Evolutionary conservation across 257 asterid genomes (phyloP).

Genomic region (Paraleonurus japonicus): DNA sequence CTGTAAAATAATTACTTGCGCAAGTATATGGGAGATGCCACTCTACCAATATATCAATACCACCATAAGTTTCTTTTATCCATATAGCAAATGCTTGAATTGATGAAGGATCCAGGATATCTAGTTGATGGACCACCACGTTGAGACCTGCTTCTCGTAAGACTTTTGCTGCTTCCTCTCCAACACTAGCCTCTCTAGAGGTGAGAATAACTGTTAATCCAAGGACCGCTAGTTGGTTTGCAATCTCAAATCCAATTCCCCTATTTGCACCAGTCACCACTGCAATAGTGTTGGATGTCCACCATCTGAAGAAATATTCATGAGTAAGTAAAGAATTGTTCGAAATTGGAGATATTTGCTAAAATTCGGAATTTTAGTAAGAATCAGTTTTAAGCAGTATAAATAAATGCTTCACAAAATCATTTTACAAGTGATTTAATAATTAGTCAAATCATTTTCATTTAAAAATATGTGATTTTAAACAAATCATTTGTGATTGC

Average conservation of each 20-base stretch:
- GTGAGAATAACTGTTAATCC: constrained; percentile 79
- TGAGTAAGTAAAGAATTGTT: not conserved
- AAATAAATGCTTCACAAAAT: not conserved
- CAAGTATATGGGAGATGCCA: not conserved
- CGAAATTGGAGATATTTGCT: not conserved
- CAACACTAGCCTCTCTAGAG: constrained; percentile 58
- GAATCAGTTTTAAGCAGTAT: not conserved
- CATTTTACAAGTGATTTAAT: not conserved
- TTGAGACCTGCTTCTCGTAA: constrained; percentile 64
- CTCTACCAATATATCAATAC: constrained; percentile 76
- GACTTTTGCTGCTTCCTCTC: constrained; percentile 64
- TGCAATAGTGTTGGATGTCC: constrained; percentile 72
- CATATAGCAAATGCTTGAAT: constrained; percentile 53
- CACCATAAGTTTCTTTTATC: constrained; percentile 65
- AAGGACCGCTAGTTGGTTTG: constrained; percentile 65
- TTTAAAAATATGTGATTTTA: not conserved
- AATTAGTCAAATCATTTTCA: not conserved
- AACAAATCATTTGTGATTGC: too few relatives aligned
- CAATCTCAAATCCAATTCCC: constrained; percentile 91
- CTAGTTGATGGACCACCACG: constrained; percentile 69
- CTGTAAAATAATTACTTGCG: not conserved
- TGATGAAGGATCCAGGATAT: constrained; percentile 65
- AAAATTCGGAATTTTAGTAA: not conserved
- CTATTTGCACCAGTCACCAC: constrained; percentile 95
- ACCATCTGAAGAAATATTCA: constrained; percentile 60